Base-by-base conservation (phyloP, 108 stramenopile species). In the Pseudonitzschia delicatissima region DNA sequence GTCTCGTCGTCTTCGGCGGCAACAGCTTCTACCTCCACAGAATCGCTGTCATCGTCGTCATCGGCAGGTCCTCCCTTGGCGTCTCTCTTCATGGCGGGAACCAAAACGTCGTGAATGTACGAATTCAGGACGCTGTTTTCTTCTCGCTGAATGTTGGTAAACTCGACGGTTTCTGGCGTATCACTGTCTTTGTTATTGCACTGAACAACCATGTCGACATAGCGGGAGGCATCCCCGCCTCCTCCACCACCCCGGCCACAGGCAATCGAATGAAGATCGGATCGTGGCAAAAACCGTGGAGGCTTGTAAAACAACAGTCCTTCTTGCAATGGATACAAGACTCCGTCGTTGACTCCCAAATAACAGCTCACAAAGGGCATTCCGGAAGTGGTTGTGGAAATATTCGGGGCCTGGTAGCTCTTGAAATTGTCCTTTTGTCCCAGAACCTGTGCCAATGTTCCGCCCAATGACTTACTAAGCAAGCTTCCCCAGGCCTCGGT, bases 231-330 rank as follows among this genome's bases (percentile, higher is more conserved):
- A 12, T 57, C 45, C 15, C 71, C 71, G 15, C 57, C 67, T 32
- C 75, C 78, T 1, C 77, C 77, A 31, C 61, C 40, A 23, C 91
- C 88, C 26, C 92, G 81, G 11, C 92, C 92, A 68, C 85, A 88
- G 8, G 82, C 83, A 57, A 93, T 88, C 20, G 82, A 77, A 0
- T 69, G 63, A 44, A 93, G 50, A 18, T 64, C 60, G 3, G 72
- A 71, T 32, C 87, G 70, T 52, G 77, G 88, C 7, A 90, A 36
- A 47, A 88, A 93, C n/a, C 76, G 12, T 1, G 92, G 89, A 2
- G 92, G 89, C 66, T 84, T 86, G 84, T 81, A 88, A 66, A 90
- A 93, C n/a, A 90, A 57, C 9, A 93, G 69, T 23, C 92, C 92
- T 55, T 90, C 85, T 8, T 63, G 60, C 37, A 93, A 49, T 2